A percentile compares a stretch with the other conserved stretches of the same genome.
Evolutionary conservation across 2,329 filamentous ascomycete species (phyloP).

Genomic region (Diaporthe caulivora): DNA sequence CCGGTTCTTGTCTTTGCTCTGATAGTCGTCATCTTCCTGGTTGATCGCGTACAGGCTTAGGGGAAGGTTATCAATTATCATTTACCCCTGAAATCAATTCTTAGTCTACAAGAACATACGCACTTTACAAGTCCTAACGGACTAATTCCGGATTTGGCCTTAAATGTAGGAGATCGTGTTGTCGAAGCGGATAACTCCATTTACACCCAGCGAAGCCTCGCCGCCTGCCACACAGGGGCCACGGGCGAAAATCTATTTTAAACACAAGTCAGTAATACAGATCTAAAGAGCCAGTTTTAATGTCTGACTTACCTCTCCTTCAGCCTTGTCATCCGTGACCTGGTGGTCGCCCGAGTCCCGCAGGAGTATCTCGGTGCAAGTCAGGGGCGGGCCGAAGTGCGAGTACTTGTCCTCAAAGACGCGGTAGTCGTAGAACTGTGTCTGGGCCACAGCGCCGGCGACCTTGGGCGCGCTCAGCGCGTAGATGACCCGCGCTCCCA

Average conservation of each 20-base stretch:
- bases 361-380: slow-evolving; percentile 82
- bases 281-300: not conserved
- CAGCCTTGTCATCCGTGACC: slow-evolving; percentile 71
- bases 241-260: slow-evolving; percentile 74
- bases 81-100: not conserved
- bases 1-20: not conserved
- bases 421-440: slow-evolving; percentile 88
- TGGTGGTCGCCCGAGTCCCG: slow-evolving; percentile 71
- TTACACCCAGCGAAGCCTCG: slow-evolving; percentile 72
- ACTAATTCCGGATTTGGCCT: not conserved
- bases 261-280: slow-evolving; percentile 37
- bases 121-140: not conserved
- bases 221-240: slow-evolving; percentile 81
- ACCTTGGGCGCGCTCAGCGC: slow-evolving; percentile 85
- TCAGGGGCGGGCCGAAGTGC: slow-evolving; percentile 88
- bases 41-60: not conserved
- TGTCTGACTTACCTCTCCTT: slow-evolving; percentile 72
- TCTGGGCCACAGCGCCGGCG: slow-evolving; percentile 92
- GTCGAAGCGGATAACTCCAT: slow-evolving; percentile 77
- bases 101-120: slow-evolving; percentile 13
- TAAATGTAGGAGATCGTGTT: slow-evolving; percentile 75
- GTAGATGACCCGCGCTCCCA: slow-evolving; percentile 84
- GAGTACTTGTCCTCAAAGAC: slow-evolving; percentile 58
- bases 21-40: not conserved
- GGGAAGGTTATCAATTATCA: not conserved